phyloP scores from a whole-genome alignment of 345 rosid species.

The Acer campestre region DNA sequence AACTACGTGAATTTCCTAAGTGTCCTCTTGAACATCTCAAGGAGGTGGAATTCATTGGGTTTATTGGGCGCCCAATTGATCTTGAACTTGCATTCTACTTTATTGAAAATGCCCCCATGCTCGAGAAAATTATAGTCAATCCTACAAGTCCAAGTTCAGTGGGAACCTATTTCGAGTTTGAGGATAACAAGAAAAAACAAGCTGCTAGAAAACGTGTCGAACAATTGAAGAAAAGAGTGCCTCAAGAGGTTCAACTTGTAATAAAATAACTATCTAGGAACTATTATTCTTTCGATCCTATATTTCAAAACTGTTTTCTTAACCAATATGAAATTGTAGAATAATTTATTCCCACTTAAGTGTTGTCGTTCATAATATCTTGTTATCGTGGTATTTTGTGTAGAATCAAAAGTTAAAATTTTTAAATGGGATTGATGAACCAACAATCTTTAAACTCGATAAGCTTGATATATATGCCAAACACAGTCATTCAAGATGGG shows the following conservation, averaged over 20 bases:
- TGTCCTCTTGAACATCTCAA: neutral
- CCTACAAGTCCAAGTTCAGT: neutral
- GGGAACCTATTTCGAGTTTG: neutral
- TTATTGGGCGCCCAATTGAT: neutral
- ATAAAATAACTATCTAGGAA: neutral
- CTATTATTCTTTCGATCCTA: too few species aligned
- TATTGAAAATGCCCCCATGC: neutral
- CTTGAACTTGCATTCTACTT: slow-evolving; percentile 7
- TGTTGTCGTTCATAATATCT: too few species aligned
- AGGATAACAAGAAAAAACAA: neutral
- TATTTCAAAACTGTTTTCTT: too few species aligned
- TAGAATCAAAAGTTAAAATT: too few species aligned
- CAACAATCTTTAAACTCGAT: neutral
- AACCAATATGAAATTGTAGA: too few species aligned
- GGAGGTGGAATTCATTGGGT: slow-evolving; percentile 11
- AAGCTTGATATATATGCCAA: neutral
- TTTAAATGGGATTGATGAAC: neutral
- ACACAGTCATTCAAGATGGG: neutral
- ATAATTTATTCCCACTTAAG: too few species aligned
- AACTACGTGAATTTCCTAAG: neutral
- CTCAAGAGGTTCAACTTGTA: neutral
- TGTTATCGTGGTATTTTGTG: too few species aligned
- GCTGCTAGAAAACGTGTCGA: neutral
- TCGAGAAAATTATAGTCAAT: neutral
- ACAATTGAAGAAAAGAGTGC: neutral